A percentile compares a stretch with the other conserved stretches of the same genome.
phyloP scores from a whole-genome alignment of 1,139 yeast species.

The Yamadazyma songkhlaensis region DNA sequence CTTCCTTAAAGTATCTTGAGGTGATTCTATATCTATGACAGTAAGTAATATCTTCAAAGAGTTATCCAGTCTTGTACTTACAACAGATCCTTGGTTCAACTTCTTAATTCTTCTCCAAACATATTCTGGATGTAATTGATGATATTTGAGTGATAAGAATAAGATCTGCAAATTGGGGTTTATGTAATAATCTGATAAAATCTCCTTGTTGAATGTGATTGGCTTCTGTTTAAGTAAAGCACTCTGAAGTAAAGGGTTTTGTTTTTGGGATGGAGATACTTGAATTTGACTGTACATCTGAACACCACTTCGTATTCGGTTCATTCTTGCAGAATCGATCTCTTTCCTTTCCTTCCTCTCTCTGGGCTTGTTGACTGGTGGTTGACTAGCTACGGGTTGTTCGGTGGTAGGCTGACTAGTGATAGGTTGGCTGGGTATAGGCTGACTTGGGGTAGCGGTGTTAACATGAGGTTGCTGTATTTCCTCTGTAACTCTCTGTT shows the following conservation, averaged over 20 bases:
- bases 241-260: slow-evolving; percentile 40
- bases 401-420: too few relatives aligned
- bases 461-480: too few relatives aligned
- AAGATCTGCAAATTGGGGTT: slow-evolving; percentile 64
- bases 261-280: slow-evolving; percentile 36
- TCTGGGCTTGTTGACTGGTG: too few relatives aligned
- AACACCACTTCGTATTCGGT: slow-evolving; percentile 8
- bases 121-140: slow-evolving; percentile 85
- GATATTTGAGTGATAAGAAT: slow-evolving; percentile 77
- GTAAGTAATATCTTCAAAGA: slow-evolving; percentile 64
- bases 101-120: slow-evolving; percentile 68
- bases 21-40: slow-evolving; percentile 76
- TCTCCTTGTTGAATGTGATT: slow-evolving; percentile 34
- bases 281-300: slow-evolving; percentile 22
- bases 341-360: neutral
- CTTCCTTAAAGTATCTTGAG: slow-evolving; percentile 65
- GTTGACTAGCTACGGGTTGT: neutral
- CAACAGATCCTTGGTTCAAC: slow-evolving; percentile 29
- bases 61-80: slow-evolving; percentile 23
- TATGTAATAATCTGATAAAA: slow-evolving; percentile 63
- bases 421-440: too few relatives aligned
- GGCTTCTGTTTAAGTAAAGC: slow-evolving; percentile 38
- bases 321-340: neutral
- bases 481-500: too few relatives aligned
- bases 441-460: too few relatives aligned